Conservation (phyloP, 768 basidiomycete species). For the Xerocomus spinulosus region DNA sequence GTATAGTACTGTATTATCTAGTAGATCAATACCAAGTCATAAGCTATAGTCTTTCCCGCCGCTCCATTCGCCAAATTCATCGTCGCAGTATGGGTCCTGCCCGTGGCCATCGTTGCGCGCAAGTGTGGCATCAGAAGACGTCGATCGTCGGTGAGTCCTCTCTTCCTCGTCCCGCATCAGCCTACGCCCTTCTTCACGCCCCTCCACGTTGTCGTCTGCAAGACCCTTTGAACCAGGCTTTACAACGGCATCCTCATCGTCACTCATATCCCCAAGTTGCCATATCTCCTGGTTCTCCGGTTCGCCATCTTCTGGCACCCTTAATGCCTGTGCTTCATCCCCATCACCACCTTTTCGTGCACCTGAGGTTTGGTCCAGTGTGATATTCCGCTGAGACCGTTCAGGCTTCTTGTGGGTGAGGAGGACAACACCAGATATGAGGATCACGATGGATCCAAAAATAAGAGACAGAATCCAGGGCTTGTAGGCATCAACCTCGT, state of each 20-base stretch:
- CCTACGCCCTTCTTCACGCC: slow-evolving; percentile 38
- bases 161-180: slow-evolving; percentile 38
- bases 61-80: slow-evolving; percentile 35
- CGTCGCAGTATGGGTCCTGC: slow-evolving; percentile 20
- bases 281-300: slow-evolving; percentile 44
- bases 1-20: too few relatives aligned
- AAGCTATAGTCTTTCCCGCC: slow-evolving; percentile 4
- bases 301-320: slow-evolving; percentile 35
- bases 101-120: slow-evolving; percentile 13
- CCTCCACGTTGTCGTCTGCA: slow-evolving; percentile 17
- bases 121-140: slow-evolving; percentile 37
- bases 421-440: slow-evolving; percentile 90
- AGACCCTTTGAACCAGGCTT: slow-evolving; percentile 19
- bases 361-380: slow-evolving; percentile 21
- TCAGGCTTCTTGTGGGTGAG: slow-evolving; percentile 91
- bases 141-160: slow-evolving; percentile 33
- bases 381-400: slow-evolving; percentile 28
- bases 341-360: slow-evolving; percentile 18
- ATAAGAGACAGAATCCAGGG: slow-evolving; percentile 88
- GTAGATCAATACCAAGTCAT: too few relatives aligned
- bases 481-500: slow-evolving; percentile 80
- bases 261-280: slow-evolving; percentile 71
- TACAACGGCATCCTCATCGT: slow-evolving; percentile 51
- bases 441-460: slow-evolving; percentile 78
- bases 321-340: slow-evolving; percentile 39